Base-by-base conservation (phyloP, 2,329 filamentous ascomycete species). In the Ophiostoma australiae region DNA sequence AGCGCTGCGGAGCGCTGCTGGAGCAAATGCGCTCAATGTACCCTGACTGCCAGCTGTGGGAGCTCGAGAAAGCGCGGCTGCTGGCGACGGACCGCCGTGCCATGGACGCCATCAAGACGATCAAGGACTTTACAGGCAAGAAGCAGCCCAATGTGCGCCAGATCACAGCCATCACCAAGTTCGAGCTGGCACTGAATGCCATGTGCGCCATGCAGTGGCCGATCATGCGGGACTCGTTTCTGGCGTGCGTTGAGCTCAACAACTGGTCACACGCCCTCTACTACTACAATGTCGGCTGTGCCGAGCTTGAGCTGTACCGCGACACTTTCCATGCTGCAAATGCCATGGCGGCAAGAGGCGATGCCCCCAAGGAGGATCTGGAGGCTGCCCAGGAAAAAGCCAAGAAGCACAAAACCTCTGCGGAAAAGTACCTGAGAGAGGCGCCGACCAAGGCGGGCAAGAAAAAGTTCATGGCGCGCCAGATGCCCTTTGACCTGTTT, bases 261-360 rank as follows among this genome's bases (percentile, higher is more conserved):
- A 92, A 92, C 75, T 98, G 95, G 95, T 94, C 90, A 71, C 93
- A 93, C 69, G 89, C 90, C 0, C 79, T 98, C 70, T 98, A 99
- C 81, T 93, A 93, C 78, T 98, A 94, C 80, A 91, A 97, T 74
- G 91, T 91, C 1, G 95, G 90, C 8, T 85, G 86, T 15, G 90
- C 91, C 0, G 89, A 96, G 75, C 80, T 98, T 0, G 92, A 95
- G 76, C 83, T 93, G 5, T 98, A 97, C 80, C 88, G 95, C 11
- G 82, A 88, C 70, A 83, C 83, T 1, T 78, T 84, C 65, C 83
- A 85, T 69, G 76, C 79, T 76, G 76, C 2, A 76, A 78, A 8
- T 70, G 44, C 67, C 68, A 72, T 73, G 10, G 5, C 3, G 35
- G 73, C 75, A 15, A 74, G 27, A 31, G 27, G 74, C 41, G 76